Base-by-base conservation (phyloP, 108 stramenopile genomes). In the Skeletonema marinoi region DNA sequence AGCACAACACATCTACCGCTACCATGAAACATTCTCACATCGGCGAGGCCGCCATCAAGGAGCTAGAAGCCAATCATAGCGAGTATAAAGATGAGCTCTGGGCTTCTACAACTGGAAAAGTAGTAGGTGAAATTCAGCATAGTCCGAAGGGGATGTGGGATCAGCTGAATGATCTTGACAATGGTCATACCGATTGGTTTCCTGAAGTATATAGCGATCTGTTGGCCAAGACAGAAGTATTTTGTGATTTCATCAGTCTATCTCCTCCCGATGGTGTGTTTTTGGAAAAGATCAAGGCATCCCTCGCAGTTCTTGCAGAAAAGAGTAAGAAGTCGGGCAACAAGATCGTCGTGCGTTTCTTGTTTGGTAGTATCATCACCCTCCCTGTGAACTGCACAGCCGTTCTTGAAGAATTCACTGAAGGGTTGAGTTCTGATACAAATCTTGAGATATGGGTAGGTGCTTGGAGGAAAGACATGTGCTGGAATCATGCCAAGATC, bases 401-500 rank as follows among this genome's bases (percentile, higher is more conserved):
- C 4, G 41, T 89, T 7, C 78, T 87, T 46, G 46, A 74, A 42
- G 75, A 63, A 0, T 38, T 89, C 14, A 87, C 86, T 21, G 73
- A 85, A 32, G 84, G 87, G 71, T 65, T 89, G 39, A 8, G 84
- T 0, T n/a, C 48, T 0, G 86, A 87, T 51, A 82, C 84, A 6
- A 61, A 75, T 3, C 11, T 76, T 25, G 80, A 82, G 9, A 46
- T 88, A 12, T 88, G 88, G 88, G 88, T 86, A 25, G 88, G 88
- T 11, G 80, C 83, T 31, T 88, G 88, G 88, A 62, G 85, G 4
- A 84, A 75, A 54, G 88, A 12, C 19, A 77, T 83, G n/a, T 61
- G 54, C 38, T 88, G 88, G 88, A 88, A 88, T 79, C 88, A 88
- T 74, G 76, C 85, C 64, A 88, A 88, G 42, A 66, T 88, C 17